Base-by-base conservation (phyloP, 495 filamentous ascomycete genomes). In the Platismatia glauca region DNA sequence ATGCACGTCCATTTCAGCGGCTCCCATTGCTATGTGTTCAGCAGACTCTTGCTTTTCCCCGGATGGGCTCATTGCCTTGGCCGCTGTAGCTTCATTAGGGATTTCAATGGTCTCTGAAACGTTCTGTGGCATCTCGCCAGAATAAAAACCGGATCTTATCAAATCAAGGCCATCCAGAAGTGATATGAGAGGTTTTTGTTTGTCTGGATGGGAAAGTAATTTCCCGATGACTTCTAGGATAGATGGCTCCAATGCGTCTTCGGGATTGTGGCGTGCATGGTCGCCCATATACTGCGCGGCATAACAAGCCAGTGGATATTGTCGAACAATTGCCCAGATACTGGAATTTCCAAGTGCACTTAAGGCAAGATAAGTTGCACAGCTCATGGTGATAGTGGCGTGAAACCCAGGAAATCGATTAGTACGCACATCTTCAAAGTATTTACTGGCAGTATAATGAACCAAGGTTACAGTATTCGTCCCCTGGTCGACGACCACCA, bases 381-480 rank as follows among this genome's bases (percentile, higher is more conserved):
- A 60, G 15, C 33, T 55, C 44, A 37, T 52, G 20, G 46, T 37
- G 2, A 53, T 60, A 24, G 4, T 33, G 20, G 13, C 13, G n/a
- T 60, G 46, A 18, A 38, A 27, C 16, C 33, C 4, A 7, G 59
- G n/a, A 6, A 52, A 20, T 37, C 34, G 34, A 37, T 37, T 5
- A 37, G 34, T 11, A 37, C 34, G 34, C 34, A 37, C 34, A 37
- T 37, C 61, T 37, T 78, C 70, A 55, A 84, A 77, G 69, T 80
- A 85, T 57, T 82, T 73, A 61, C 82, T 74, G 0, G 79, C 71
- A 2, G 81, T 84, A 61, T 80, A 80, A 68, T 84, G 82, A n/a
- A 81, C 75, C 20, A 85, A 69, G 8, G 77, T 76, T 60, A 83
- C 71, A 37, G 78, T 71, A 8, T 66, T 27, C 59, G 72, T 82